Base-by-base conservation (phyloP, 768 basidiomycete species). In the Amyloporia xantha region DNA sequence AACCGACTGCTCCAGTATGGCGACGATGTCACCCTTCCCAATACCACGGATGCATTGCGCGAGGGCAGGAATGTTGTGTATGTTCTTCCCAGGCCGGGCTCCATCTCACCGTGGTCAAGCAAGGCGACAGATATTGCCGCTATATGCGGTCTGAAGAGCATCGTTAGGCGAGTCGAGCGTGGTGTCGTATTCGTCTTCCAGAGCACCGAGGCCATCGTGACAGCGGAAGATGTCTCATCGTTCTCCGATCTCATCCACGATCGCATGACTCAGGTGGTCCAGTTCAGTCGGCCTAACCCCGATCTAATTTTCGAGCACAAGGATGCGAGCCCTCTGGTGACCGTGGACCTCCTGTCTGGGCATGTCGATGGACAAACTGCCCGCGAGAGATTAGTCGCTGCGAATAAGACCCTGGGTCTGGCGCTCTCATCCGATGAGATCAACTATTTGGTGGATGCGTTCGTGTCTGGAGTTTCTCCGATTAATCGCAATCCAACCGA, bases 91-190 rank as follows among this genome's bases (percentile, higher is more conserved):
- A 72, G 94, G 50, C 75, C 81, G 6, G 94, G 95, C 3, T 93
- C 94, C 3, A 86, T 98, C 59, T 97, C 95, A 3, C 94, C 96
- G 2, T 99, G 96, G 96, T 97, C 95, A 4, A 95, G 90, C 67
- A 99, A 99, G 69, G 95, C 96, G 2, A 97, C 95, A 0, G 94
- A 99, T 63, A 98, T 99, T 48, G 79, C 94, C 19, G 70, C 69
- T 7, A 79, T 97, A 45, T 99, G 96, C 70, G 85, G 84, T 46
- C 81, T 99, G 2, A 79, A 75, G 17, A 62, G 66, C 2, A 72
- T 82, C 47, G 69, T 99, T 45, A 78, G 86, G 53, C 79, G 96
- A 33, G 68, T 99, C 48, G 96, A 99, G 64, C 81, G 96, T 17
- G 94, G 95, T 3, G 57, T 81, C 17, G 80, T 76, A 4, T 91